Percentiles rank a stretch among this genome's conserved stretches.
These are phyloP conservation scores for Rhododendron ovatum DNA, from an alignment of 148 eudicot species.

Conservation along the genomic window DNA sequence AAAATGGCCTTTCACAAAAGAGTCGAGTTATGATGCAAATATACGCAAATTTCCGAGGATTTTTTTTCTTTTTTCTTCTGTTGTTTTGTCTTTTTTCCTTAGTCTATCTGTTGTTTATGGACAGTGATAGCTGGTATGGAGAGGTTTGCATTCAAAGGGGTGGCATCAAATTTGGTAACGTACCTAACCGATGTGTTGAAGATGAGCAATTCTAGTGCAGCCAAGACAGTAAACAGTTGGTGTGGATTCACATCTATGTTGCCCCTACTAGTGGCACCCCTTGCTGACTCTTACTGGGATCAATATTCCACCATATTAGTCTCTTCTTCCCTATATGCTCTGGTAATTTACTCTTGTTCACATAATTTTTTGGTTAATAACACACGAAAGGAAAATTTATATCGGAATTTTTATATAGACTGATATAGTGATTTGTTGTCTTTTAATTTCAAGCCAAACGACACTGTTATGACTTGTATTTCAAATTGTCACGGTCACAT, in stretches of 20 bases:
- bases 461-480: background rate
- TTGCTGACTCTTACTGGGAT: slow-evolving; percentile 75
- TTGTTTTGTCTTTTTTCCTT: background rate
- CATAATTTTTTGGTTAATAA: background rate
- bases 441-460: background rate
- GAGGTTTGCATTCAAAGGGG: slow-evolving; percentile 97
- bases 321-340: slow-evolving; percentile 53
- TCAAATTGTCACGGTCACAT: background rate
- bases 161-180: slow-evolving; percentile 89
- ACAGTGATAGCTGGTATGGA: slow-evolving; percentile 86
- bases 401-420: background rate
- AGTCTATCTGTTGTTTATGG: background rate
- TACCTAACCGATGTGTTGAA: slow-evolving; percentile 64
- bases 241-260: slow-evolving; percentile 75
- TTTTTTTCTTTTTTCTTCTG: accelerated
- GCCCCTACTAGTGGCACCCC: slow-evolving; percentile 76
- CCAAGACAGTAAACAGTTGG: slow-evolving; percentile 82
- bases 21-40: background rate
- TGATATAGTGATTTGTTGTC: background rate
- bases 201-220: slow-evolving; percentile 85
- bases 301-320: slow-evolving; percentile 56
- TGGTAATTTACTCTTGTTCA: slow-evolving; percentile 37
- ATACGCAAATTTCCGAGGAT: background rate
- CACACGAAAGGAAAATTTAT: background rate
- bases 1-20: background rate